A percentile compares a stretch with the other conserved stretches of the same genome.
Evolutionary conservation across 2,329 filamentous ascomycete genomes (phyloP).

Genomic region (Alternaria sp.): DNA sequence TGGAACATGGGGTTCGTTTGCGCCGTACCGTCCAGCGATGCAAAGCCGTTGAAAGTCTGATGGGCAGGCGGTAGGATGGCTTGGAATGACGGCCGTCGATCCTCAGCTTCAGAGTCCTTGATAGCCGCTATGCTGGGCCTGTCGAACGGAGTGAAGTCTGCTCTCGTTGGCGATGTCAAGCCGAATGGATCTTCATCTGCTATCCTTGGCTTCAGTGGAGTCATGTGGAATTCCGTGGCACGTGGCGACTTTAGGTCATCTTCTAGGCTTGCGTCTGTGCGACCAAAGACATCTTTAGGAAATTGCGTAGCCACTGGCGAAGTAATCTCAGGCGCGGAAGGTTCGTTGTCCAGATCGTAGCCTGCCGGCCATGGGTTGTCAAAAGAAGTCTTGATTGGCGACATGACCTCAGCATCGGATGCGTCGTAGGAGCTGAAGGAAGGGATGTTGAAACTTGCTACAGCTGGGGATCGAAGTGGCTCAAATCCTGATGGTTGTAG

Average conservation of each 20-base stretch:
- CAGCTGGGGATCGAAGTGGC: conserved; percentile 37
- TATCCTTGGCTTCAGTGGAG: conserved; percentile 40
- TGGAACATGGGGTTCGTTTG: conserved; percentile 31
- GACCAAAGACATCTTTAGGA: conserved; percentile 38
- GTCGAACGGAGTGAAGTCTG: conserved; percentile 49
- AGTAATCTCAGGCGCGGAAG: conserved; percentile 20
- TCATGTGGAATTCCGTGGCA: conserved; percentile 48
- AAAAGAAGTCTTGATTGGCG: conserved; percentile 40
- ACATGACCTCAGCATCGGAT: conserved; percentile 30
- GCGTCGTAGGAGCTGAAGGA: conserved; percentile 21
- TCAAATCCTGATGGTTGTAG: conserved; percentile 29
- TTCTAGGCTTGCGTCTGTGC: conserved; percentile 36
- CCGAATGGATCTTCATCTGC: conserved; percentile 47
- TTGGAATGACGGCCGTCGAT: conserved; percentile 45
- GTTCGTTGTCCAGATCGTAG: conserved; percentile 26
- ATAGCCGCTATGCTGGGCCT: conserved; percentile 20
- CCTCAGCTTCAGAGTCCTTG: conserved; percentile 27
- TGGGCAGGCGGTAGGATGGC: conserved; percentile 44
- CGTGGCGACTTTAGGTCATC: conserved; percentile 47
- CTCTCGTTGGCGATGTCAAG: conserved; percentile 49
- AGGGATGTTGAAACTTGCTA: conserved; percentile 19
- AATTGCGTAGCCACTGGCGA: conserved; percentile 52
- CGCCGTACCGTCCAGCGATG: conserved; percentile 45
- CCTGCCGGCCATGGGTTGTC: conserved; percentile 39
- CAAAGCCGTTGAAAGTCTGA: conserved; percentile 43